Percentiles rank a stretch among this genome's conserved stretches.
These are phyloP conservation scores for Byssoonygena ceratinophila DNA, from an alignment of 2,329 filamentous ascomycete genomes.

Conservation along the genomic window DNA sequence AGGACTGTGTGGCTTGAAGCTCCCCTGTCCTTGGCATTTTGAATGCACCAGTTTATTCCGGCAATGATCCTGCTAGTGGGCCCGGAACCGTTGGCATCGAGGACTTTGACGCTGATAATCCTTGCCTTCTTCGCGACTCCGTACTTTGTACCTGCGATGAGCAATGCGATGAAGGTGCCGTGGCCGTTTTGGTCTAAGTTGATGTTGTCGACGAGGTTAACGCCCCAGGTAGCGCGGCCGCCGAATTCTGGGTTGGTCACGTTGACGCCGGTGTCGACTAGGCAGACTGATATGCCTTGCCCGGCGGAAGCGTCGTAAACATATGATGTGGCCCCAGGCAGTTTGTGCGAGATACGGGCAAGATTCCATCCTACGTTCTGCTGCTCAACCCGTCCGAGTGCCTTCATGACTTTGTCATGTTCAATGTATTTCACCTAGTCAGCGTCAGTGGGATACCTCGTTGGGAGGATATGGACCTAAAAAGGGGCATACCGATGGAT, in stretches of 20 bases:
- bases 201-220: slow-evolving; percentile 22
- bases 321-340: slow-evolving; percentile 22
- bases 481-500: neutral
- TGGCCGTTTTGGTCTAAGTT: slow-evolving; percentile 25
- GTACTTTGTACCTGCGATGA: slow-evolving; percentile 26
- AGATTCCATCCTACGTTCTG: slow-evolving; percentile 27
- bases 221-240: slow-evolving; percentile 29
- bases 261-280: slow-evolving; percentile 32
- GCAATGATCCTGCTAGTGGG: slow-evolving; percentile 39
- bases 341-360: slow-evolving; percentile 26
- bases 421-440: slow-evolving; percentile 16
- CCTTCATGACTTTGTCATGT: slow-evolving; percentile 9
- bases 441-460: neutral
- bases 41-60: slow-evolving; percentile 37
- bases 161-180: slow-evolving; percentile 32
- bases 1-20: slow-evolving; percentile 24
- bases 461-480: neutral
- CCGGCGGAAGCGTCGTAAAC: slow-evolving; percentile 30
- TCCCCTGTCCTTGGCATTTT: slow-evolving; percentile 24
- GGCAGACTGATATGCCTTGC: slow-evolving; percentile 27
- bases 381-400: slow-evolving; percentile 12
- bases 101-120: slow-evolving; percentile 42
- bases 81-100: slow-evolving; percentile 38
- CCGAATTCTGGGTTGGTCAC: slow-evolving; percentile 26
- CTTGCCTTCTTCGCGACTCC: slow-evolving; percentile 32